Evolutionary conservation across 2,329 filamentous ascomycete species (phyloP), one percentile per base, ranked within the genome.

Genomic region (Hypoxylon sp.): DNA sequence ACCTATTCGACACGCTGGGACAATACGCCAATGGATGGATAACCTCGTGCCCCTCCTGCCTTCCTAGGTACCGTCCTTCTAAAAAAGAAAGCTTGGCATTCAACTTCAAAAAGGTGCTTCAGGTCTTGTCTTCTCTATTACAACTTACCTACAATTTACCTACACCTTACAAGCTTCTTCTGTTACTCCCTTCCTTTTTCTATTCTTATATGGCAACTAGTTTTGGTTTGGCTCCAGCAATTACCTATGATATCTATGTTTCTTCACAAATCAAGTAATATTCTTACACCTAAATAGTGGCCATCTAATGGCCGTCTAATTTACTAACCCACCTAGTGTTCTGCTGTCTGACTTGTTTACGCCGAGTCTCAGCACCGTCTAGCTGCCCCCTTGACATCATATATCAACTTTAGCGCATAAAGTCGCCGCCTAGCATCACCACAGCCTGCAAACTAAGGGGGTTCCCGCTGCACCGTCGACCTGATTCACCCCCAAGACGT

Each of bases 351-450:
- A 34, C 35, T 20, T 41, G 25, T 34, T 29, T 25, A 21, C 30
- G 23, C 23, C 13, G 4, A 20, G 17, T 35, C 25, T 20, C 15
- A 25, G 17, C 29, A 43, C n/a, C 32, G 19, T 44, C 30, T 20
- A 44, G 29, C 41, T 20, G 25, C 11, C 51, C 42, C 45, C 25
- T 55, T 55, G 51, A 54, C 51, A 54, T 54, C 45, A 51, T 55
- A 35, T 13, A 46, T 36, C 16, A 8, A 32, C 4, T 19, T 35
- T 49, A 50, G 44, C 36, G 35, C 45, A 7, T 12, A 7, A 30
- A 9, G 12, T 5, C 5, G 6, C 27, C 16, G 20, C 27, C 38
- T 29, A 51, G 19, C 26, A 47, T 47, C 42, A 43, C 54, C 23
- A 38, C 35, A 29, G 41, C 47, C 31, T 25, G 15, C 9, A 21